Evolutionary conservation across 164 flowering plant genomes (phyloP).

Genomic region (Sextonia rubra): DNA sequence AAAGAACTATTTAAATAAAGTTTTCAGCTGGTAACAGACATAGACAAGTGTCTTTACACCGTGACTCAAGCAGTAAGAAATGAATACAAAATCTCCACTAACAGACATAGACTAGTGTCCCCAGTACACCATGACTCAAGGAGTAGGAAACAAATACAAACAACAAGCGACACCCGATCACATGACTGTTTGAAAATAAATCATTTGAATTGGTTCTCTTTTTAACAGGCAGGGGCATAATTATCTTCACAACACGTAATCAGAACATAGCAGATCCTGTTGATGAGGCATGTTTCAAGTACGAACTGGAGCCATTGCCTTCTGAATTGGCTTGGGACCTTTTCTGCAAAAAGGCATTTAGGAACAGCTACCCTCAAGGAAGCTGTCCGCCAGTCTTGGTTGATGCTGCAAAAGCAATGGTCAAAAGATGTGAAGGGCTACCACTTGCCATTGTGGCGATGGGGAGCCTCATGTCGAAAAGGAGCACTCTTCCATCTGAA

Average conservation of each 20-base stretch:
- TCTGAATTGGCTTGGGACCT: not conserved
- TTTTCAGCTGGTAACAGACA: too few species aligned
- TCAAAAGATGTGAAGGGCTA: constrained; percentile 8
- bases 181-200: too few species aligned
- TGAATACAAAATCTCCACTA: too few species aligned
- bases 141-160: too few species aligned
- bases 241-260: constrained; percentile 12
- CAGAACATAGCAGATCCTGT: not conserved
- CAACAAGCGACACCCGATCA: too few species aligned
- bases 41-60: too few species aligned
- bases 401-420: constrained; percentile 1
- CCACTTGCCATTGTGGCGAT: constrained; percentile 13
- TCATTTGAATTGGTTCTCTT: too few species aligned
- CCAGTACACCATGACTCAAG: too few species aligned
- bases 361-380: not conserved
- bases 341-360: constrained; percentile 8
- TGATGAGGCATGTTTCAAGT: not conserved
- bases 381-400: constrained; percentile 6
- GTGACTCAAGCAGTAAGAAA: too few species aligned
- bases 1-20: too few species aligned
- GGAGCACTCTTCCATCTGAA: not conserved
- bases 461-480: constrained; percentile 13
- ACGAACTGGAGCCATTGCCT: not conserved
- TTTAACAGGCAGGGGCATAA: not conserved
- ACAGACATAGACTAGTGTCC: too few species aligned